Conservation (phyloP, 345 rosid species). For the Bruguiera parviflora region DNA sequence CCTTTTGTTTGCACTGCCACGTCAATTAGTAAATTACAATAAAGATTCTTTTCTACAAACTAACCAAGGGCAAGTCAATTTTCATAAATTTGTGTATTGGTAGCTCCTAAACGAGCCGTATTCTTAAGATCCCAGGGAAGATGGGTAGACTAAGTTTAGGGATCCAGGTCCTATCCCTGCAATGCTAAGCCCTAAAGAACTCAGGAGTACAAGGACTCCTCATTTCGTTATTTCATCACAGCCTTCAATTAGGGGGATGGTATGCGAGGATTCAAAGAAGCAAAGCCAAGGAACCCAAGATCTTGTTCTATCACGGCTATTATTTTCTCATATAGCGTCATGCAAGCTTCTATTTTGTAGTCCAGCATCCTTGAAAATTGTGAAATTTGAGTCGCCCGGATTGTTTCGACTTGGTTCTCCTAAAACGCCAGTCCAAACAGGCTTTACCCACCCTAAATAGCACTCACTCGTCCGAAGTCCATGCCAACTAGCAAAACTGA, state of each 20-base stretch:
- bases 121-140: too few relatives aligned
- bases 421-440: not conserved
- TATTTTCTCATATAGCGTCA: slow-evolving; percentile 4
- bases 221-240: too few relatives aligned
- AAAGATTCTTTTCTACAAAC: too few relatives aligned
- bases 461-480: slow-evolving; percentile 1
- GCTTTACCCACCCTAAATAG: slow-evolving; percentile 4
- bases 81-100: too few relatives aligned
- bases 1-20: too few relatives aligned
- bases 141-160: too few relatives aligned
- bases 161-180: too few relatives aligned
- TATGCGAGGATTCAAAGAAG: slow-evolving; percentile 8
- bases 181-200: too few relatives aligned
- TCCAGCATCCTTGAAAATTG: not conserved
- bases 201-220: too few relatives aligned
- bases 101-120: too few relatives aligned
- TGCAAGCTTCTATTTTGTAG: slow-evolving; percentile 11
- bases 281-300: slow-evolving; percentile 12
- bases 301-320: slow-evolving; percentile 3
- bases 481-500: not conserved
- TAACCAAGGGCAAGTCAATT: too few relatives aligned
- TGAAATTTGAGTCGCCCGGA: not conserved
- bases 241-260: not conserved
- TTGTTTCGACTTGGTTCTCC: slow-evolving; percentile 1
- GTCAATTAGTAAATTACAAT: too few relatives aligned